Base-by-base conservation (phyloP, 805 yeast species). In the Saccharomycopsis fermentans region DNA sequence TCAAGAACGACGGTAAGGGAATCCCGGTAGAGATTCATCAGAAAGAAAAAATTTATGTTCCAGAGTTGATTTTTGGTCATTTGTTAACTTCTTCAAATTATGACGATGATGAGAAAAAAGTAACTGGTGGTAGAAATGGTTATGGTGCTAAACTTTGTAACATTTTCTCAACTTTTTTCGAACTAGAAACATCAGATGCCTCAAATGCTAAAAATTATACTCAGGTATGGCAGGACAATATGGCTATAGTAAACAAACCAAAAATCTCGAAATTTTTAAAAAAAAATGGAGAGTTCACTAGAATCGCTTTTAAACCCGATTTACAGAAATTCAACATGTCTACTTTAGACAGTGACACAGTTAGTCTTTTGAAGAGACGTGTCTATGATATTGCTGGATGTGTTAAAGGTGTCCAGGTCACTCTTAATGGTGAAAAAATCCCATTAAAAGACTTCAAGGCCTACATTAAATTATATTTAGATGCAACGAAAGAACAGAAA, bases 51-150 rank as follows among this genome's bases (percentile, higher is more conserved):
- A 90, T 94, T 62, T 94, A 88, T 69, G 91, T 94, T 63, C 99
- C 99, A 1, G 97, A 94, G 73, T 79, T 94, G 73, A 94, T 94
- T 66, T 94, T 94, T 72, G 99, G 99, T 58, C 90, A 94, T 68
- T 78, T 94, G 61, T 80, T 94, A 63, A 94, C 99, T 0, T 91
- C 98, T 1, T 88, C 96, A 29, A 94, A 94, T 73, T 94, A 94
- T 70, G 96, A 94, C 70, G 99, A 94, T 70, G 82, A 92, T 63
- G 88, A 94, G 68, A 88, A 89, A 72, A 94, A 94, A 71, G 97
- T 94, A 36, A 89, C 96, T 1, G 99, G 99, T 75, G 99, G 99
- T 71, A 83, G 99, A 76, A 94, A 94, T 70, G 99, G 99, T 63
- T 94, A 84, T 69, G 99, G 99, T 72, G 99, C 99, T 54, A 94